These are phyloP conservation scores for Atkinsonella hypoxylon DNA, from an alignment of 2,329 filamentous ascomycete genomes.

Conservation along the genomic window DNA sequence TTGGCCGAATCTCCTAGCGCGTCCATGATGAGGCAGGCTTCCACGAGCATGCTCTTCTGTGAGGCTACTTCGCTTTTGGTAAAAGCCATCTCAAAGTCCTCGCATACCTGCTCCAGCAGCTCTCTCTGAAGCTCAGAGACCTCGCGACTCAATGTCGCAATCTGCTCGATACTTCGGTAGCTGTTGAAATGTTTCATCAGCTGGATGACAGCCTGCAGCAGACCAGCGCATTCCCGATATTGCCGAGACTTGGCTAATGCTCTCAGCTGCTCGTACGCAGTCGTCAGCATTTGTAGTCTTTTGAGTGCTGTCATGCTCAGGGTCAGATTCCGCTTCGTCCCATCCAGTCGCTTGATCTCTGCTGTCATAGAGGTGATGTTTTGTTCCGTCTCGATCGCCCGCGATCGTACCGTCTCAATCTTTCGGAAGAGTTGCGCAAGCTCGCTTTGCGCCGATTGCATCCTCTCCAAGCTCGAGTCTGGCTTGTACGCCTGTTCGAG, in stretches of 20 bases:
- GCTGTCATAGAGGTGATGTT: conserved; percentile 98
- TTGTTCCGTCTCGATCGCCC: conserved; percentile 84
- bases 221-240: conserved; percentile 86
- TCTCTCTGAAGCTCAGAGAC: conserved; percentile 90
- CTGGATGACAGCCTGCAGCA: conserved; percentile 90
- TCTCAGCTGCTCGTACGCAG: conserved; percentile 92
- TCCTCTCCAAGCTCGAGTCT: conserved; percentile 77
- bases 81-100: conserved; percentile 95
- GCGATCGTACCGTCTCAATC: conserved; percentile 83
- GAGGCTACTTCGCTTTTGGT: conserved; percentile 71
- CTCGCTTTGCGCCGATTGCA: conserved; percentile 83
- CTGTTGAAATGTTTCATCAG: conserved; percentile 98
- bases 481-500: conserved; percentile 75
- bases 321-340: conserved; percentile 91
- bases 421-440: conserved; percentile 83
- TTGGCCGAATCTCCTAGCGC: conserved; percentile 81
- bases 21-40: conserved; percentile 91
- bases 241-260: conserved; percentile 75
- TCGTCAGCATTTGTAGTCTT: conserved; percentile 94
- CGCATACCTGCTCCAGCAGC: conserved; percentile 92
- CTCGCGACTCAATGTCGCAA: conserved; percentile 81
- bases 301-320: conserved; percentile 97
- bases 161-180: conserved; percentile 95
- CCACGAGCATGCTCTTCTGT: conserved; percentile 59
- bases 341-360: conserved; percentile 93